A percentile compares a stretch with the other conserved stretches of the same genome.
Evolutionary conservation across 257 asterid species (phyloP).

Genomic region (Capsicum rhomboideum): DNA sequence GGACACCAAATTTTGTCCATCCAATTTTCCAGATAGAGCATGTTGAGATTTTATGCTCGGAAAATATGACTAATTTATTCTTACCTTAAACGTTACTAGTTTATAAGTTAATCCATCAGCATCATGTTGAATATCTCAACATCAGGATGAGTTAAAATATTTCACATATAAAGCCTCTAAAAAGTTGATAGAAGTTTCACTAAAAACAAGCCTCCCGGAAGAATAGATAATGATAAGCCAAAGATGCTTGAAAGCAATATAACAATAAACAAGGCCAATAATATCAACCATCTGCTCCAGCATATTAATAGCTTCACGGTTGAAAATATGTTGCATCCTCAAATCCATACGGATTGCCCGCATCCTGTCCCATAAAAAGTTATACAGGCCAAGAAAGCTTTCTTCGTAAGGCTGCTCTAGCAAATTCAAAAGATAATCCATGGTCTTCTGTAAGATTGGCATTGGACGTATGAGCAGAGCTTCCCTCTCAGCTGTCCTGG

Average conservation of each 20-base stretch:
- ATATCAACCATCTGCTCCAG: slow-evolving; percentile 85
- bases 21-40: not conserved
- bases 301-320: slow-evolving; percentile 70
- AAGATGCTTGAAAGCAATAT: not conserved
- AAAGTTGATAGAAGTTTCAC: slow-evolving; percentile 1
- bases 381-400: slow-evolving; percentile 77
- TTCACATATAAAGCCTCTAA: not conserved
- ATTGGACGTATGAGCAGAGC: slow-evolving; percentile 87
- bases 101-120: not conserved
- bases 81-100: not conserved
- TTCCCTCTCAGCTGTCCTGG: slow-evolving; percentile 97
- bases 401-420: slow-evolving; percentile 71
- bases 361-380: slow-evolving; percentile 99
- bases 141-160: not conserved
- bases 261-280: not conserved
- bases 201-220: not conserved
- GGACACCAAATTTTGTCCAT: not conserved
- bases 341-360: slow-evolving; percentile 97
- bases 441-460: slow-evolving; percentile 81
- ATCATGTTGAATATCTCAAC: not conserved
- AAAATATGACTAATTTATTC: not conserved
- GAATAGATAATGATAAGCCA: not conserved
- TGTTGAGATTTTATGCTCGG: not conserved
- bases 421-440: slow-evolving; percentile 77
- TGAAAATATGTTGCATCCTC: slow-evolving; percentile 98